Evolutionary conservation across 495 filamentous ascomycete species (phyloP).

Genomic region (Cercophora newfieldiana): DNA sequence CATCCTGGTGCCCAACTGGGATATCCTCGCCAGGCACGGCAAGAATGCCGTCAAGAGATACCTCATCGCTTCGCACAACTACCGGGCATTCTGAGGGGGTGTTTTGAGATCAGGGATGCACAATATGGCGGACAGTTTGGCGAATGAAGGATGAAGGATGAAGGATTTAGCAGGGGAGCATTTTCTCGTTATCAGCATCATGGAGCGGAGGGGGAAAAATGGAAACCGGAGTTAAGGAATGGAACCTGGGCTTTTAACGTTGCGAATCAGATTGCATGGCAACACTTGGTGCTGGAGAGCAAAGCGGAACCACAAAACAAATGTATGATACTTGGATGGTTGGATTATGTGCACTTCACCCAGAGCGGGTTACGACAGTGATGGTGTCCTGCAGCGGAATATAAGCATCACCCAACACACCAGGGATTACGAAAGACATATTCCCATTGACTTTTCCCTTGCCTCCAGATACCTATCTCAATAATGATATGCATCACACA

Average conservation of each 20-base stretch:
- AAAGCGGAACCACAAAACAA: background rate
- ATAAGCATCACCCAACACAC: background rate
- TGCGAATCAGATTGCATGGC: background rate
- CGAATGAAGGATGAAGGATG: background rate
- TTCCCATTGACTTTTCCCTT: background rate
- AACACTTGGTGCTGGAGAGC: background rate
- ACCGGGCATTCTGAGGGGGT: conserved; percentile 42
- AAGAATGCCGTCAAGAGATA: conserved; percentile 51
- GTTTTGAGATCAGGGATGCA: conserved; percentile 9
- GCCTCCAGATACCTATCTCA: background rate
- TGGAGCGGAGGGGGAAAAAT: background rate
- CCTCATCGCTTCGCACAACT: conserved; percentile 74
- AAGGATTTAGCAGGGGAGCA: background rate
- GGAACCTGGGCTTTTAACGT: background rate
- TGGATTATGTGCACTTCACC: background rate
- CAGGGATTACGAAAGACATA: background rate
- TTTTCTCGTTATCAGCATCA: background rate
- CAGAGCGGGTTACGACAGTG: too few relatives aligned
- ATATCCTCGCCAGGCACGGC: conserved; percentile 43
- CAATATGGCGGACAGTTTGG: background rate
- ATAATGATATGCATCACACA: background rate
- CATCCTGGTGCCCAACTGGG: conserved; percentile 73
- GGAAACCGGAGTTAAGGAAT: background rate
- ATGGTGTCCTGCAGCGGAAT: too few relatives aligned
- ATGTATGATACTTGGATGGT: background rate